Evolutionary conservation across 495 filamentous ascomycete genomes (phyloP).

Genomic region (Cercophora newfieldiana): DNA sequence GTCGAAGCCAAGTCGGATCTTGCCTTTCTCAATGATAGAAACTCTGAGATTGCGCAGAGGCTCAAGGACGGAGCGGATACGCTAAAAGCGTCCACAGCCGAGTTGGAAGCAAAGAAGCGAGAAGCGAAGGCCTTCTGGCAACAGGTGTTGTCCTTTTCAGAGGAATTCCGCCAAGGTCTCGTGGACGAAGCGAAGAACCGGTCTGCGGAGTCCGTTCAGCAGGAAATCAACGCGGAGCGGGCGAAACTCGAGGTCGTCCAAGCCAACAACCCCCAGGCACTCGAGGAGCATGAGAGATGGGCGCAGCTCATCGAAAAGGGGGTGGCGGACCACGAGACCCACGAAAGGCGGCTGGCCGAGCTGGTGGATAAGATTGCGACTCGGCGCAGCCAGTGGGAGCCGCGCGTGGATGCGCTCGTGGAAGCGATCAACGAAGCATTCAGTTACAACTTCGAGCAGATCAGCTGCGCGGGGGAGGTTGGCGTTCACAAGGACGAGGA

Average conservation of each 20-base stretch:
- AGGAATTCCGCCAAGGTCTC: conserved; percentile 23
- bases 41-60: conserved; percentile 55
- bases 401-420: conserved; percentile 74
- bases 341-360: conserved; percentile 55
- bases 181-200: conserved; percentile 38
- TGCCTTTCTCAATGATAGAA: conserved; percentile 61
- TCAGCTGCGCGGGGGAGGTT: conserved; percentile 94
- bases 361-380: conserved; percentile 56
- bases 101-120: conserved; percentile 29
- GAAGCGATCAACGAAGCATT: conserved; percentile 85
- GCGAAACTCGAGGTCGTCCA: conserved; percentile 77
- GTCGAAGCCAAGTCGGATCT: conserved; percentile 82
- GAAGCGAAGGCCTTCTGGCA: neutral
- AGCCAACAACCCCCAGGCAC: conserved; percentile 72
- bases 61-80: conserved; percentile 45
- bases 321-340: conserved; percentile 36
- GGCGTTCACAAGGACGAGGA: conserved; percentile 76
- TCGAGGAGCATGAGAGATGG: conserved; percentile 77
- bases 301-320: conserved; percentile 50
- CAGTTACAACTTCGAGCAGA: conserved; percentile 84
- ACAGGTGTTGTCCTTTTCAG: neutral
- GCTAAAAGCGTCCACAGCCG: conserved; percentile 19
- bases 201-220: conserved; percentile 62
- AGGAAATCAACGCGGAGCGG: conserved; percentile 71
- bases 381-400: conserved; percentile 73